Conservation (phyloP, 176 grass and related monocot genomes). For the Ananas comosus region DNA sequence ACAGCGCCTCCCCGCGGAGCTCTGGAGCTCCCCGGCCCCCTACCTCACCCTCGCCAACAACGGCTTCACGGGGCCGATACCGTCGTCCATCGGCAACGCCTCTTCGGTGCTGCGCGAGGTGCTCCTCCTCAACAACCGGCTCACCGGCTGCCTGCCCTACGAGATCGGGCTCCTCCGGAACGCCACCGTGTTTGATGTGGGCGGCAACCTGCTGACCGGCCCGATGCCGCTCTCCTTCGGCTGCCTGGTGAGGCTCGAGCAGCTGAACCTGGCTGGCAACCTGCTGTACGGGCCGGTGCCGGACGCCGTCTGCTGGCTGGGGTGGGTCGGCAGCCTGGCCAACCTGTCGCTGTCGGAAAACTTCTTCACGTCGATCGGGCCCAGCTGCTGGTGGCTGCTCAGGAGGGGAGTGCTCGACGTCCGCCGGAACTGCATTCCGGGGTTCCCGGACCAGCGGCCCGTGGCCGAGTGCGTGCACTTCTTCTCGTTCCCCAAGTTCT, state of each 20-base stretch:
- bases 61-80: constrained; percentile 50
- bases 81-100: constrained; percentile 40
- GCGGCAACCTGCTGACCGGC: constrained; percentile 42
- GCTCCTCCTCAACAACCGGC: constrained; percentile 71
- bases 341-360: constrained; percentile 72
- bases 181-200: constrained; percentile 57
- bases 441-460: constrained; percentile 50
- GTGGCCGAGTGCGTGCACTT: constrained; percentile 45
- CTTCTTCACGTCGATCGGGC: constrained; percentile 60
- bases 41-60: constrained; percentile 86
- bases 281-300: constrained; percentile 59
- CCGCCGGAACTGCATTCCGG: constrained; percentile 51
- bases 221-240: constrained; percentile 75
- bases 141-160: constrained; percentile 71
- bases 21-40: constrained; percentile 36
- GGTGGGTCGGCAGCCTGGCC: constrained; percentile 34
- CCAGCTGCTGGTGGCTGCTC: constrained; percentile 41
- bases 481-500: constrained; percentile 38
- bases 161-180: constrained; percentile 49
- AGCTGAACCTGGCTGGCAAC: constrained; percentile 61
- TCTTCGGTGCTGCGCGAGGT: constrained; percentile 43
- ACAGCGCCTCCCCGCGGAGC: constrained; percentile 33
- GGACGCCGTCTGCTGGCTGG: constrained; percentile 57
- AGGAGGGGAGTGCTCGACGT: constrained; percentile 51
- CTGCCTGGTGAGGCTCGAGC: constrained; percentile 42